These are phyloP conservation scores for Mrakia gelida DNA, from an alignment of 768 basidiomycete species.

Conservation along the genomic window DNA sequence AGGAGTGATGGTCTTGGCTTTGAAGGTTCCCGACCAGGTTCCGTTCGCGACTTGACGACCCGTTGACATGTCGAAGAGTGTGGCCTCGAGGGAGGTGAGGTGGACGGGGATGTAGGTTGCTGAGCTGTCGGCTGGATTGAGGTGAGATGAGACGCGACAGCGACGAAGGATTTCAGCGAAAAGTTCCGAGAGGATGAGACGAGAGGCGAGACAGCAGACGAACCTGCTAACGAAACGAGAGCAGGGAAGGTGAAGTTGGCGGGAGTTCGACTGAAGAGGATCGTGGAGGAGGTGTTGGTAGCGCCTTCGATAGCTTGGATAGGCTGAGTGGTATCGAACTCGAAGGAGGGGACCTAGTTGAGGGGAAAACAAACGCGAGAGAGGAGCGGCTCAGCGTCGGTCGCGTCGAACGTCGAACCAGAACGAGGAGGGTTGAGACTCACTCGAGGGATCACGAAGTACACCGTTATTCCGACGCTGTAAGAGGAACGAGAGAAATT, in stretches of 20 bases:
- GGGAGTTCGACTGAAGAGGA: constrained; percentile 66
- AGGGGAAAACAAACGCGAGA: background rate
- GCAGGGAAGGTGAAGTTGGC: constrained; percentile 89
- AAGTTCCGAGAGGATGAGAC: background rate
- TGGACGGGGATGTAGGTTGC: constrained; percentile 72
- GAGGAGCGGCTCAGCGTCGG: background rate
- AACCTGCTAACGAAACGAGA: constrained; percentile 61
- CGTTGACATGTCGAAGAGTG: constrained; percentile 66
- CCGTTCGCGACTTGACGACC: constrained; percentile 64
- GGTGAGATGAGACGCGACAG: background rate
- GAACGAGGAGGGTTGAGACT: background rate
- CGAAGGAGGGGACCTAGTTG: constrained; percentile 53
- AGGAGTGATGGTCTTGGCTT: constrained; percentile 62
- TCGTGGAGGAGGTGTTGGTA: constrained; percentile 39
- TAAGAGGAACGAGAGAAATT: constrained; percentile 35
- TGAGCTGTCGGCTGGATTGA: constrained; percentile 57
- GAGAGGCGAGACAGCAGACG: background rate
- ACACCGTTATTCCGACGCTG: constrained; percentile 65
- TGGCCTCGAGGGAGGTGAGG: constrained; percentile 62
- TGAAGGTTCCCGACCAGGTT: constrained; percentile 56
- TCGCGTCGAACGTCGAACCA: background rate
- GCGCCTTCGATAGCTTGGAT: constrained; percentile 50
- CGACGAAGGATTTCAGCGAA: background rate
- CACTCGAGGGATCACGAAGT: constrained; percentile 76
- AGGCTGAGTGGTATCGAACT: constrained; percentile 58